phyloP scores from a whole-genome alignment of 306 rosid genomes.

The Lagenaria siceraria region DNA sequence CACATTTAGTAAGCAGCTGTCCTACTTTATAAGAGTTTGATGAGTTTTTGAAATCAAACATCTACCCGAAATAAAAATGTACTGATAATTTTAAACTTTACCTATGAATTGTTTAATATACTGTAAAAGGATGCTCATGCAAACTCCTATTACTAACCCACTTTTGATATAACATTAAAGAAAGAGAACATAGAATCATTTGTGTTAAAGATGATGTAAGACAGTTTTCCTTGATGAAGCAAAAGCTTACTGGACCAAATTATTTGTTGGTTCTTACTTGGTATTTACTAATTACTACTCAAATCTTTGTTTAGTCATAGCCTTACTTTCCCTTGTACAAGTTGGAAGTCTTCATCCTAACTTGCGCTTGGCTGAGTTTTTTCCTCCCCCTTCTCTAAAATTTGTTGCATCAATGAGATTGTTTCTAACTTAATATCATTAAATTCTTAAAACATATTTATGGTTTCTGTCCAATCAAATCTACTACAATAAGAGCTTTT shows the following conservation, averaged over 20 bases:
- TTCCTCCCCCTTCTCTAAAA: neutral
- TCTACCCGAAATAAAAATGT: neutral
- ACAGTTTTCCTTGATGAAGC: neutral
- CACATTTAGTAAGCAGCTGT: neutral
- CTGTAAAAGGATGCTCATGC: neutral
- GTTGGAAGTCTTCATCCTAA: neutral
- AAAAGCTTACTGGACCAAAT: neutral
- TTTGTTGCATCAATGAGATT: neutral
- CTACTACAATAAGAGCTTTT: neutral
- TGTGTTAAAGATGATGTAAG: neutral
- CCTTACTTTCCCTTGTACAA: neutral
- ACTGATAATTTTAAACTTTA: neutral
- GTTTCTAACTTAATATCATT: neutral
- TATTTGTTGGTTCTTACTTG: neutral
- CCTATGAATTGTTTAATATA: neutral
- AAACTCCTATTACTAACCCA: neutral
- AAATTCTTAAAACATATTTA: neutral
- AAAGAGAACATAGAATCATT: neutral
- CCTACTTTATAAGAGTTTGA: neutral
- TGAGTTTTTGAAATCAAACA: neutral
- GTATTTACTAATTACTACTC: neutral
- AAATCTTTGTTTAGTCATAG: neutral
- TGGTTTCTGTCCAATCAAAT: neutral
- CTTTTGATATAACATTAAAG: neutral
- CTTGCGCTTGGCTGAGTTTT: neutral